These are phyloP conservation scores for Dictyophora rubrovolvata DNA, from an alignment of 768 basidiomycete species.

Conservation along the genomic window DNA sequence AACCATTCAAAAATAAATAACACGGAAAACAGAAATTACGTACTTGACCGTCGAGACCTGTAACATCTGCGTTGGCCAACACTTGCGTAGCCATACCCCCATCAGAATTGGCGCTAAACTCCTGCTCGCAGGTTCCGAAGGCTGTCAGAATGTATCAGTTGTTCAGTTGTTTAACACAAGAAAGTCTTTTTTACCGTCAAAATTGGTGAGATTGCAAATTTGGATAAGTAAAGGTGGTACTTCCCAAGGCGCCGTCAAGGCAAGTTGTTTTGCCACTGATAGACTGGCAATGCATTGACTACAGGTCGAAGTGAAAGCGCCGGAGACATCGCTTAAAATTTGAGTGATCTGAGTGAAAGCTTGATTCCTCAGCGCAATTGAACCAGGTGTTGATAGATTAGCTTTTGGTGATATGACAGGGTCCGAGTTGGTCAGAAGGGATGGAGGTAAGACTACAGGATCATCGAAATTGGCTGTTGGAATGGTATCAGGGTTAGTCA, in stretches of 20 bases:
- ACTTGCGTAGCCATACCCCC: conserved; percentile 11
- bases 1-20: background rate
- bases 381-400: conserved; percentile 9
- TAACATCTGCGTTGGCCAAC: conserved; percentile 8
- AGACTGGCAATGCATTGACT: conserved; percentile 9
- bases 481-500: conserved; percentile 11
- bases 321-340: conserved; percentile 4
- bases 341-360: conserved; percentile 3
- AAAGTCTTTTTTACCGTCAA: background rate
- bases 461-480: conserved; percentile 10
- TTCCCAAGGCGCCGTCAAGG: conserved; percentile 11
- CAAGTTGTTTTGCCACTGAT: conserved; percentile 5
- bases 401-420: background rate
- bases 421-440: conserved; percentile 1
- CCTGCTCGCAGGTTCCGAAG: conserved; percentile 9
- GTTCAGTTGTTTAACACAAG: background rate
- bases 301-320: background rate
- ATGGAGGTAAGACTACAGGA: conserved; percentile 10
- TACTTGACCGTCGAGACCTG: conserved; percentile 10
- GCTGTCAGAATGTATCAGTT: background rate
- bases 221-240: conserved; percentile 8
- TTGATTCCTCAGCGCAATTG: background rate
- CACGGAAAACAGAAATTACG: background rate
- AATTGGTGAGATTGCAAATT: conserved; percentile 10
- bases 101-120: conserved; percentile 10